These are phyloP conservation scores for Rhizophora apiculata DNA, from an alignment of 345 rosid species.

Conservation along the genomic window DNA sequence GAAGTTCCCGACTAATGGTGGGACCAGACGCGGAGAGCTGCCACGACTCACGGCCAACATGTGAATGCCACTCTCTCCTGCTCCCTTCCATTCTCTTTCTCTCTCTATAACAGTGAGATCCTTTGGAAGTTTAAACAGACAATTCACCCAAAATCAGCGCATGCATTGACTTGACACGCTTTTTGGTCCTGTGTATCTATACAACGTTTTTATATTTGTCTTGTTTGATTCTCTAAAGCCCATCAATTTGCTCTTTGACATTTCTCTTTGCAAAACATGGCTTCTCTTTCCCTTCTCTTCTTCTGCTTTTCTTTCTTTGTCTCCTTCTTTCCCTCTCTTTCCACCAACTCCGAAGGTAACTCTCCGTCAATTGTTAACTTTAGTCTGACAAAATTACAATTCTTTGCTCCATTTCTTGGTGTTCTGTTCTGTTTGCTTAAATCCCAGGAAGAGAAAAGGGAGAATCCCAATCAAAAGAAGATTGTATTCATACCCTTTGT, in stretches of 20 bases:
- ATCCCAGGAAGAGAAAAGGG: background rate
- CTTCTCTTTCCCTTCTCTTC: background rate
- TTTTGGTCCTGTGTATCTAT: no score
- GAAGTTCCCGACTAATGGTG: background rate
- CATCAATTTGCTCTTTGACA: background rate
- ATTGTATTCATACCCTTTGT: background rate
- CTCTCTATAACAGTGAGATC: no score
- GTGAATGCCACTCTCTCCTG: background rate
- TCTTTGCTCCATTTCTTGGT: background rate
- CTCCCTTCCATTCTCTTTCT: background rate
- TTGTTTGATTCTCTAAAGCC: background rate
- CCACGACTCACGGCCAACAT: background rate
- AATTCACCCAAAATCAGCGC: no score
- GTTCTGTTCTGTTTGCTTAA: background rate
- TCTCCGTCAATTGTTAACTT: constrained; percentile 1
- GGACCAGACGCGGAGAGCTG: background rate
- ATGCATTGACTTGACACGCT: no score
- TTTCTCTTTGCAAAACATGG: background rate
- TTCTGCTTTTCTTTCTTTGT: constrained; percentile 22
- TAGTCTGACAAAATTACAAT: constrained; percentile 6
- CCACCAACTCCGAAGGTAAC: constrained; percentile 59
- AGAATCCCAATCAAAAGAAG: background rate
- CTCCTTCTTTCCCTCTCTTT: constrained; percentile 37
- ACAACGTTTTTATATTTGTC: background rate
- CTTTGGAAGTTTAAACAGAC: no score